phyloP scores from a whole-genome alignment of 257 asterid genomes.

The Solanum paucissectum region DNA sequence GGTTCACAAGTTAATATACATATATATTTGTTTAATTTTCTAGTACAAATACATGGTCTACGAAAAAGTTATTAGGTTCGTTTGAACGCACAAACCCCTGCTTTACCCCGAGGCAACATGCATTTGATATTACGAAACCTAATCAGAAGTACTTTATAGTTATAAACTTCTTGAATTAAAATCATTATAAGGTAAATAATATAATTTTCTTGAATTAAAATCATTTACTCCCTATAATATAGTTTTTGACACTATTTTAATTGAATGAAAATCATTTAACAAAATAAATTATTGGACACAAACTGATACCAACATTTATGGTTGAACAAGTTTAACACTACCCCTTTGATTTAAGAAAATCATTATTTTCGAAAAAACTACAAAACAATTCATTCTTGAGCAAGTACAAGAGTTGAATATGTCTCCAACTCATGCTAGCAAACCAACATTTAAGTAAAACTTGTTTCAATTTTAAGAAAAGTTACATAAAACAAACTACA shows the following conservation, averaged over 20 bases:
- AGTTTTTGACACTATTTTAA: background rate
- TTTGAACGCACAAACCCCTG: background rate
- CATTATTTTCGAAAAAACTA: background rate
- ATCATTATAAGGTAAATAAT: background rate
- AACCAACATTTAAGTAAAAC: background rate
- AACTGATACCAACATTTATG: background rate
- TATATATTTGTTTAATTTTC: too few relatives aligned
- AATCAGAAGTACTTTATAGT: background rate
- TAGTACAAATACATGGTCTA: too few relatives aligned
- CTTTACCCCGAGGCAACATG: background rate
- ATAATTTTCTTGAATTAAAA: background rate
- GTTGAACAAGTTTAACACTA: background rate
- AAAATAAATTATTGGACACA: background rate
- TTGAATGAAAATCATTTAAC: background rate
- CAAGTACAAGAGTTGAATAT: background rate
- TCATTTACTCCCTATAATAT: background rate
- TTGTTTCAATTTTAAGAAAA: background rate
- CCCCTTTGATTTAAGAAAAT: background rate
- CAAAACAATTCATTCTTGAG: background rate
- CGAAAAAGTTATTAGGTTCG: fast-evolving
- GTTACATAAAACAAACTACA: background rate
- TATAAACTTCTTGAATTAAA: background rate
- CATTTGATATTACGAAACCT: background rate
- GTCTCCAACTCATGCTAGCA: background rate
- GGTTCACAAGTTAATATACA: too few relatives aligned